A percentile compares a stretch with the other conserved stretches of the same genome.
Evolutionary conservation across 805 yeast genomes (phyloP).

Genomic region (Saturnispora halmiae): DNA sequence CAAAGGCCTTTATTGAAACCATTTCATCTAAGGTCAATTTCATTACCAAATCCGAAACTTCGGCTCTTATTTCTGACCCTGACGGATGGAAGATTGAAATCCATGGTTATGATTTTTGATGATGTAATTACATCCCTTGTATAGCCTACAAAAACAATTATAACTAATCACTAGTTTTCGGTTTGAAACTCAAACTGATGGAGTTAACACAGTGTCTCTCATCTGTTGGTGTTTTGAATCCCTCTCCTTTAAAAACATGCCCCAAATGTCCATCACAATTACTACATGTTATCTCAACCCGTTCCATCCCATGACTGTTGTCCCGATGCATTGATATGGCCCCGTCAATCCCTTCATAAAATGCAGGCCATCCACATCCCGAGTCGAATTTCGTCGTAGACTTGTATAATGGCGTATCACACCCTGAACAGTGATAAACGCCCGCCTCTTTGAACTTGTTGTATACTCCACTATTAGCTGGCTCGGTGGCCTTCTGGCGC

Average conservation of each 20-base stretch:
- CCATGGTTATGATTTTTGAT: constrained; percentile 23
- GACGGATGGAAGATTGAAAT: constrained; percentile 85
- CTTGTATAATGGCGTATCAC: constrained; percentile 69
- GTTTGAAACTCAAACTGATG: constrained; percentile 66
- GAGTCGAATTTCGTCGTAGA: constrained; percentile 78
- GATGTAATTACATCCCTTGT: too few species aligned
- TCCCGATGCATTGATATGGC: constrained; percentile 59
- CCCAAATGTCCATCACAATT: constrained; percentile 93
- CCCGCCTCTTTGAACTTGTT: constrained; percentile 45
- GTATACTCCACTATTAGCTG: constrained; percentile 58
- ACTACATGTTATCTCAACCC: constrained; percentile 85
- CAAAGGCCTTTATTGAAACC: constrained; percentile 46
- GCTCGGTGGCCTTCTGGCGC: constrained; percentile 65
- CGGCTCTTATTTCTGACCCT: constrained; percentile 79
- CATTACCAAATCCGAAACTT: constrained; percentile 44
- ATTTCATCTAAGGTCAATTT: constrained; percentile 44
- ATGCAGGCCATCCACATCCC: constrained; percentile 98
- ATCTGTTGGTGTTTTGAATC: constrained; percentile 77
- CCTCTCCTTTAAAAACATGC: constrained; percentile 91
- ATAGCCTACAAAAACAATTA: too few species aligned
- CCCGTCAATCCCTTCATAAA: constrained; percentile 82
- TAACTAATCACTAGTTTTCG: too few species aligned
- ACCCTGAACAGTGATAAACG: constrained; percentile 76
- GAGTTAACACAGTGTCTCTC: constrained; percentile 95
- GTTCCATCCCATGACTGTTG: constrained; percentile 58